Base-by-base conservation (phyloP, 2,329 filamentous ascomycete species). In the Xylaria sp. region DNA sequence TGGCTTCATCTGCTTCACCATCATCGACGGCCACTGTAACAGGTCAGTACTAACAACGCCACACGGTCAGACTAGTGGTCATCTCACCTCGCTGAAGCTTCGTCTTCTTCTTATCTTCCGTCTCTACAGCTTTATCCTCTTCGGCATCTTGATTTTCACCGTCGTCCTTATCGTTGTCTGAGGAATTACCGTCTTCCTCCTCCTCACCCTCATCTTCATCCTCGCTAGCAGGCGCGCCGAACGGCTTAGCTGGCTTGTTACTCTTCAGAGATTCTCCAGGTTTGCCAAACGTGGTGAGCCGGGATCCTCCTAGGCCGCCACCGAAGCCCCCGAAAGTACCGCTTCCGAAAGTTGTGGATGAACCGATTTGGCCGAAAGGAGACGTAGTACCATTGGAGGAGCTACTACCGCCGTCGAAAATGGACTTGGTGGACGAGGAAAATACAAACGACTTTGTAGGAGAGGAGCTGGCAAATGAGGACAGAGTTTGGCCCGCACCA, bases 1-100 rank as follows among this genome's bases (percentile, higher is more conserved):
- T 95, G 22, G 85, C 84, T 78, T 98, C 95, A 55, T 89, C 89
- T 74, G 94, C 89, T 80, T 98, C 95, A 63, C 95, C 95, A 58
- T 96, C 95, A 77, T 97, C 91, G 47, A 95, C 87, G 54, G 82
- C 81, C 31, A 90, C 88, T 94, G 36, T 44, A 25, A 68, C 22
- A 63, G 31, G 68, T 77, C 63, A 56, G 57, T 61, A 57, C 51
- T 45, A 20, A 51, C 27, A 13, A 15, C 64, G 72, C 80, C 78
- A 65, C 63, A 56, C 20, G 17, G 36, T 45, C 61, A 29, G 9
- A 2, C 11, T 29, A 17, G 13, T 50, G 10, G 49, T 61, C 17
- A n/a, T 79, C 87, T 80, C 82, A 94, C 92, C 86, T 77, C 91
- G 89, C 74, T 94, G 89, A 65, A 90, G 82, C 75, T 86, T 89